Conservation (phyloP, 352 stramenopile species). For the Globisporangium camurandrum region DNA sequence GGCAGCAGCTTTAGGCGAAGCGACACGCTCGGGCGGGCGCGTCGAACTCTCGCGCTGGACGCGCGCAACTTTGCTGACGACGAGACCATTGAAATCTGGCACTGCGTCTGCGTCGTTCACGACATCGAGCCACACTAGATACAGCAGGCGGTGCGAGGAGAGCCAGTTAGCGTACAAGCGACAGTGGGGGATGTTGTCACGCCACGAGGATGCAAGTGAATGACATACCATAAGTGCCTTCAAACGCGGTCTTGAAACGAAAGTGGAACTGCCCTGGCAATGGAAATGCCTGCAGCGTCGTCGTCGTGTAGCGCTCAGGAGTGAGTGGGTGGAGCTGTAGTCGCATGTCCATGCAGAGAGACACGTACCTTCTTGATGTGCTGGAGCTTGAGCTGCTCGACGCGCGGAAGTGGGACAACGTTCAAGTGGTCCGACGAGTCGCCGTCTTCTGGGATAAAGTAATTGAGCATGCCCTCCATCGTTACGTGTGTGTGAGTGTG, state of each 20-base stretch:
- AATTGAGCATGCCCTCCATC: conserved; percentile 87
- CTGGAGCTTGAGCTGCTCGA: conserved; percentile 62
- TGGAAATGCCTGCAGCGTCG: conserved; percentile 45
- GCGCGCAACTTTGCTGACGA: conserved; percentile 77
- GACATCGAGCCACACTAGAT: conserved; percentile 73
- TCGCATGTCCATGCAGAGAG: not conserved
- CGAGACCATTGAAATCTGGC: conserved; percentile 74
- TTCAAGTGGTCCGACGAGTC: conserved; percentile 83
- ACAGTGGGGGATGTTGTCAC: too few relatives aligned
- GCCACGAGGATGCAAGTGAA: too few relatives aligned
- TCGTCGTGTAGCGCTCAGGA: not conserved
- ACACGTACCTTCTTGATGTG: conserved; percentile 72
- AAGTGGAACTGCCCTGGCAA: conserved; percentile 79
- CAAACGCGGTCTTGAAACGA: conserved; percentile 81
- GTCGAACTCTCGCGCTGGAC: conserved; percentile 44
- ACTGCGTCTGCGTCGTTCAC: conserved; percentile 60
- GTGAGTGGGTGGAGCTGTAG: too few relatives aligned
- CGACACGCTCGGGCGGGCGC: conserved; percentile 24
- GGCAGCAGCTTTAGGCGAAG: conserved; percentile 16
- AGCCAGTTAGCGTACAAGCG: too few relatives aligned
- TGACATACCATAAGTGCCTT: conserved; percentile 73
- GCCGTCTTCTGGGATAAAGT: conserved; percentile 81
- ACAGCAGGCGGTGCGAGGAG: not conserved
- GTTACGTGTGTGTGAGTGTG: conserved; percentile 1
- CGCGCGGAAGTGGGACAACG: conserved; percentile 70